These are phyloP conservation scores for Vitis cinerea DNA, from an alignment of 164 flowering plant genomes.

Conservation along the genomic window DNA sequence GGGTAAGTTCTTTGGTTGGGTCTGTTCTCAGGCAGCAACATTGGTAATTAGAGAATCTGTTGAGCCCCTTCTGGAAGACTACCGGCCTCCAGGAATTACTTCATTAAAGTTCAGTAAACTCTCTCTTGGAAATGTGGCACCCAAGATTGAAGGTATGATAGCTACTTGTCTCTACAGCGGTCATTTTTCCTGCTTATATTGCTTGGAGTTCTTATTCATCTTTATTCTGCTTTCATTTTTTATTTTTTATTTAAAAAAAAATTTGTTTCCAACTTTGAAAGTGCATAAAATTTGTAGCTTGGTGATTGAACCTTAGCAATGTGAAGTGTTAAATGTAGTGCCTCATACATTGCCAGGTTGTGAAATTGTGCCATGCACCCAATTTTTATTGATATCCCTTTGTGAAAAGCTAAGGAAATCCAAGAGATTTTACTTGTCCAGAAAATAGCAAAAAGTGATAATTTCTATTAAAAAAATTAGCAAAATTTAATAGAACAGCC, in stretches of 20 bases:
- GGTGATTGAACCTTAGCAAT: too few relatives aligned
- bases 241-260: not conserved
- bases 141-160: conserved; percentile 91
- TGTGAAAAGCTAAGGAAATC: too few relatives aligned
- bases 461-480: too few relatives aligned
- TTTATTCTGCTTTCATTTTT: not conserved
- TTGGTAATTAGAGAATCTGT: conserved; percentile 85
- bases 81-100: conserved; percentile 90
- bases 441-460: too few relatives aligned
- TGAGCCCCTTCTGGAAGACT: conserved; percentile 92
- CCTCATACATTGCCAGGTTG: too few relatives aligned
- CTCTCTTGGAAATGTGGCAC: conserved; percentile 89
- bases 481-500: too few relatives aligned
- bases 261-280: not conserved
- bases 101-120: conserved; percentile 90
- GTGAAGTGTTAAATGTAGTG: too few relatives aligned
- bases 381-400: too few relatives aligned
- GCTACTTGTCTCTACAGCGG: not conserved
- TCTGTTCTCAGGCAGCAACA: conserved; percentile 74
- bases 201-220: too few relatives aligned
- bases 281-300: not conserved
- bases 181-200: not conserved
- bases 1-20: conserved; percentile 1
- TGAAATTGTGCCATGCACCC: too few relatives aligned
- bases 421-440: too few relatives aligned